A percentile compares a stretch with the other conserved stretches of the same genome.
Conservation (phyloP, 2,329 filamentous ascomycete genomes). For the Colletotrichum eremochloae region DNA sequence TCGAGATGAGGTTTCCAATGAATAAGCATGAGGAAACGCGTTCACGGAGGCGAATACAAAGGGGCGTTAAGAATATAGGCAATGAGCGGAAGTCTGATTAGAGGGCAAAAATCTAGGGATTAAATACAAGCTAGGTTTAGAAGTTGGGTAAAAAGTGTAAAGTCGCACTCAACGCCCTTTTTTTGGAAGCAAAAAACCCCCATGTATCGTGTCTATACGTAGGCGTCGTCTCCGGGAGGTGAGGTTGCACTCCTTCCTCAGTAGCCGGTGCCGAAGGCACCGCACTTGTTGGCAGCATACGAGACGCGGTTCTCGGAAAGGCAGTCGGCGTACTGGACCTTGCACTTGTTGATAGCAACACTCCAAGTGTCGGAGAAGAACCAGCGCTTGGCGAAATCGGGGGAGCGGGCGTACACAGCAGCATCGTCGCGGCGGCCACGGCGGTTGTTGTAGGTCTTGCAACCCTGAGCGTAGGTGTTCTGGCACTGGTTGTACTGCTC, state of each 20-base stretch:
- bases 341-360: conserved; percentile 58
- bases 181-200: conserved; percentile 13
- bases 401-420: conserved; percentile 34
- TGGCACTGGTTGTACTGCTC: conserved; percentile 64
- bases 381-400: conserved; percentile 42
- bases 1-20: background rate
- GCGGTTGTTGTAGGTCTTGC: conserved; percentile 51
- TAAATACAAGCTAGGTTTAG: conserved; percentile 28
- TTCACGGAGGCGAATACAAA: background rate
- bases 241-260: conserved; percentile 13
- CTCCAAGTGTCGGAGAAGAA: conserved; percentile 47
- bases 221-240: background rate
- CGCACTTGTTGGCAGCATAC: conserved; percentile 56
- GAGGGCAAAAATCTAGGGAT: conserved; percentile 12
- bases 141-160: conserved; percentile 23
- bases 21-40: too few species aligned
- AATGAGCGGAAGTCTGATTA: background rate
- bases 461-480: conserved; percentile 63
- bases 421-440: conserved; percentile 28
- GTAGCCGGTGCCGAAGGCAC: conserved; percentile 49
- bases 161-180: conserved; percentile 6
- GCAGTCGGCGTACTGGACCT: conserved; percentile 64
- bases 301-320: conserved; percentile 57
- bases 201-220: conserved; percentile 10
- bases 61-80: background rate